A percentile compares a stretch with the other conserved stretches of the same genome.
These are phyloP conservation scores for Hygrocybe punicea DNA, from an alignment of 768 basidiomycete species.

Conservation along the genomic window DNA sequence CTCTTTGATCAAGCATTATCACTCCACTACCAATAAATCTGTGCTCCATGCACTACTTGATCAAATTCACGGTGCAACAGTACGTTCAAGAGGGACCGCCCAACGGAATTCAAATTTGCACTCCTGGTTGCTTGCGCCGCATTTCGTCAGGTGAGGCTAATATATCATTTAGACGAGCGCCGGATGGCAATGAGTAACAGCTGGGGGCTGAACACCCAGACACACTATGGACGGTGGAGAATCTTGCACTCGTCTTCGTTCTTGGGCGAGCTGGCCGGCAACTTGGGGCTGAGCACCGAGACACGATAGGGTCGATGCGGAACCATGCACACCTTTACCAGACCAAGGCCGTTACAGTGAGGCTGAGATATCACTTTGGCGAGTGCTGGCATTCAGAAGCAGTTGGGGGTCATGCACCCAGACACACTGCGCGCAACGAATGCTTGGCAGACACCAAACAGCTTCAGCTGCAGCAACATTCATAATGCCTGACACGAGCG, in stretches of 20 bases:
- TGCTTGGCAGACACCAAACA: not conserved
- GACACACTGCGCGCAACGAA: not conserved
- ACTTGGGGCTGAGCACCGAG: not conserved
- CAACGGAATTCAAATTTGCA: not conserved
- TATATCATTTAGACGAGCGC: slow-evolving; percentile 8
- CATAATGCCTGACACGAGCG: no score
- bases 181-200: not conserved
- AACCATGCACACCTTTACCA: not conserved
- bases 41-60: not conserved
- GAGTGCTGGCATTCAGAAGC: not conserved
- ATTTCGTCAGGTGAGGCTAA: not conserved
- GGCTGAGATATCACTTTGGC: not conserved
- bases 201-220: not conserved
- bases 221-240: not conserved
- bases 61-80: not conserved
- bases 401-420: not conserved
- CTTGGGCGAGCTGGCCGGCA: not conserved
- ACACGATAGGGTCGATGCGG: not conserved
- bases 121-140: not conserved
- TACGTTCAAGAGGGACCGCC: not conserved
- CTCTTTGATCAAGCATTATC: not conserved
- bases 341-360: not conserved
- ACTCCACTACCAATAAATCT: not conserved
- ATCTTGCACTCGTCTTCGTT: not conserved
- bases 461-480: no score